Evolutionary conservation across 1,139 yeast species (phyloP).

Genomic region (Kurtzmaniella quercitrusa): DNA sequence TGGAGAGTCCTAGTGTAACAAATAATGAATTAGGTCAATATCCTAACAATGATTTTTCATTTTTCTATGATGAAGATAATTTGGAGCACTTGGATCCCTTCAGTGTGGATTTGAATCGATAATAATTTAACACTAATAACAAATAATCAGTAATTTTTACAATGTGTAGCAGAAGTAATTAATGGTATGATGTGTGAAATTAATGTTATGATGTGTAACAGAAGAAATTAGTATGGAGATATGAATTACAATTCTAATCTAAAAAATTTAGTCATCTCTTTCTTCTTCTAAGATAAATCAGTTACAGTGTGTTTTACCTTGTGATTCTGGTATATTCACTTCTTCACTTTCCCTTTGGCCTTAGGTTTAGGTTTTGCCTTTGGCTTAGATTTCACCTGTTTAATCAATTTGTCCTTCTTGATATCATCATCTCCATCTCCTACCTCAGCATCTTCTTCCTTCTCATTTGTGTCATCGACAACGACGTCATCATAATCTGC

Average conservation of each 20-base stretch:
- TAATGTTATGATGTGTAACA: too few relatives aligned
- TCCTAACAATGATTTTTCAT: not conserved
- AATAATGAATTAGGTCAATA: not conserved
- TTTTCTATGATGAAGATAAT: not conserved
- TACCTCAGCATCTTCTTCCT: constrained; percentile 30
- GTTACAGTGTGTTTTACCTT: too few relatives aligned
- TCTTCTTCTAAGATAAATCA: too few relatives aligned
- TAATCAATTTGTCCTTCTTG: constrained; percentile 43
- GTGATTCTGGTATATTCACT: too few relatives aligned
- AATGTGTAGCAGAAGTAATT: too few relatives aligned
- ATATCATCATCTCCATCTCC: constrained; percentile 28
- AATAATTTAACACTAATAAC: not conserved
- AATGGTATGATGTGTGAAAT: too few relatives aligned
- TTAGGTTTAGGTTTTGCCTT: constrained; percentile 15
- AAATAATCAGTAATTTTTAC: too few relatives aligned
- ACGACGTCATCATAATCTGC: constrained; percentile 62
- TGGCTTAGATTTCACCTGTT: constrained; percentile 26
- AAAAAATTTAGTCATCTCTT: too few relatives aligned
- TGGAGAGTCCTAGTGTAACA: not conserved
- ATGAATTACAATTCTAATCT: too few relatives aligned
- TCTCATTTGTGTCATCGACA: constrained; percentile 49
- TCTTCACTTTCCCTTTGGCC: constrained; percentile 9
- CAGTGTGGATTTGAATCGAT: constrained; percentile 2
- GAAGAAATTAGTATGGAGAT: too few relatives aligned
- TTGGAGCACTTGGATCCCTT: constrained; percentile 23